These are phyloP conservation scores for Cercospora canescens DNA, from an alignment of 2,329 filamentous ascomycete genomes.

Conservation along the genomic window DNA sequence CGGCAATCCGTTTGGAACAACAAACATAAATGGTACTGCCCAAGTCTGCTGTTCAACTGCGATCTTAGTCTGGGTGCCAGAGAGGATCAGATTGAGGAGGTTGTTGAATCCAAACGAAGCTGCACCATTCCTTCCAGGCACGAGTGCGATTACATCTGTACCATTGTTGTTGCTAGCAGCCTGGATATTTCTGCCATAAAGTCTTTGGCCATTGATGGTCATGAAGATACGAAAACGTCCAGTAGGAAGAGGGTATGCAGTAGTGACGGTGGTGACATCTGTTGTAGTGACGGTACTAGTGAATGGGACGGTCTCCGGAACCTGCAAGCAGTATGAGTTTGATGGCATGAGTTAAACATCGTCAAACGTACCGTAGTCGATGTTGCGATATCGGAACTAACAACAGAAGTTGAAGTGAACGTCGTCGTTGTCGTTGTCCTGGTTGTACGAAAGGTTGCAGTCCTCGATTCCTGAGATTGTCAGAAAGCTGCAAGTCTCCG, in stretches of 20 bases:
- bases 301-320: neutral
- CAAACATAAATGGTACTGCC: constrained; percentile 2
- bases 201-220: neutral
- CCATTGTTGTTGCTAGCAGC: constrained; percentile 5
- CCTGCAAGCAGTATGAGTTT: neutral
- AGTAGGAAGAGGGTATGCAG: constrained; percentile 8
- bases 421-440: constrained; percentile 5
- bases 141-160: constrained; percentile 8
- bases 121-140: neutral
- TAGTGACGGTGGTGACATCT: neutral
- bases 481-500: neutral
- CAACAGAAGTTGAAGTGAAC: constrained; percentile 1
- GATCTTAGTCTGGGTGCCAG: constrained; percentile 4
- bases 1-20: neutral
- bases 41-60: constrained; percentile 6
- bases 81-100: constrained; percentile 6
- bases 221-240: constrained; percentile 6
- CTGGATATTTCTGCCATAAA: constrained; percentile 8
- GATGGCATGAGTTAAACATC: neutral
- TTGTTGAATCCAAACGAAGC: constrained; percentile 2
- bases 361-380: neutral
- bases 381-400: neutral
- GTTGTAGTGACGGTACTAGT: neutral
- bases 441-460: neutral
- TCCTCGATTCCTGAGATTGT: neutral